These are phyloP conservation scores for Citeromyces matritensis DNA, from an alignment of 805 yeast species.

Conservation along the genomic window DNA sequence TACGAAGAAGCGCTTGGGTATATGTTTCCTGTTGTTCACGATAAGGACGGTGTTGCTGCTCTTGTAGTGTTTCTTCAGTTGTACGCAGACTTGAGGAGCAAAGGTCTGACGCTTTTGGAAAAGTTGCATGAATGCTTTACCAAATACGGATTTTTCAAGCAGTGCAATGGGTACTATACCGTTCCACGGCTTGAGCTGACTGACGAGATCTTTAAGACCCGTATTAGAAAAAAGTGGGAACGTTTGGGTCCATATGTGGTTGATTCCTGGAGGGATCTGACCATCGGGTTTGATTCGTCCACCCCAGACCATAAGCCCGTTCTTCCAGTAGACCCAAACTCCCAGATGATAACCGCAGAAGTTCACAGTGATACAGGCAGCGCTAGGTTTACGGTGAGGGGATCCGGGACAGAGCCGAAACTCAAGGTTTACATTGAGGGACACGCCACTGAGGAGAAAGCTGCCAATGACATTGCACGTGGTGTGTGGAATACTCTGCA, in stretches of 20 bases:
- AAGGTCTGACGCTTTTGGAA: slow-evolving; percentile 24
- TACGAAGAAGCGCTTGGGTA: slow-evolving; percentile 95
- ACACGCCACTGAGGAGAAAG: slow-evolving; percentile 23
- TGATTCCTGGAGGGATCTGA: slow-evolving; percentile 66
- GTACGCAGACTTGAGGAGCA: slow-evolving; percentile 30
- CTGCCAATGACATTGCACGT: slow-evolving; percentile 37
- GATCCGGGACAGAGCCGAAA: slow-evolving; percentile 96
- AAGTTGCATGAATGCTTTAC: slow-evolving; percentile 42
- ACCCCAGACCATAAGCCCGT: slow-evolving; percentile 41
- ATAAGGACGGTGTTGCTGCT: slow-evolving; percentile 88
- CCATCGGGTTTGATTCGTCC: slow-evolving; percentile 64
- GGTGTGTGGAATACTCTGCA: slow-evolving; percentile 52
- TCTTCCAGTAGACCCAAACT: slow-evolving; percentile 53
- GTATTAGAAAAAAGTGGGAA: slow-evolving; percentile 24
- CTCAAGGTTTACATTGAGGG: slow-evolving; percentile 87
- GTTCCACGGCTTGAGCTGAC: slow-evolving; percentile 40
- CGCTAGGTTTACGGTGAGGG: slow-evolving; percentile 74
- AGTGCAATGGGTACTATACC: slow-evolving; percentile 75
- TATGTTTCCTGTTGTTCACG: slow-evolving; percentile 76
- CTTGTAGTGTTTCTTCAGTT: slow-evolving; percentile 62
- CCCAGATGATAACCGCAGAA: slow-evolving; percentile 78
- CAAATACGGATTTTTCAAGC: slow-evolving; percentile 69
- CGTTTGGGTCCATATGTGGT: slow-evolving; percentile 45
- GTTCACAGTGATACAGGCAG: slow-evolving; percentile 14
- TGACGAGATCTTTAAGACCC: slow-evolving; percentile 34